Base-by-base conservation (phyloP, 2,329 filamentous ascomycete genomes). In the Xenosphaeropsis pyriputrescens region DNA sequence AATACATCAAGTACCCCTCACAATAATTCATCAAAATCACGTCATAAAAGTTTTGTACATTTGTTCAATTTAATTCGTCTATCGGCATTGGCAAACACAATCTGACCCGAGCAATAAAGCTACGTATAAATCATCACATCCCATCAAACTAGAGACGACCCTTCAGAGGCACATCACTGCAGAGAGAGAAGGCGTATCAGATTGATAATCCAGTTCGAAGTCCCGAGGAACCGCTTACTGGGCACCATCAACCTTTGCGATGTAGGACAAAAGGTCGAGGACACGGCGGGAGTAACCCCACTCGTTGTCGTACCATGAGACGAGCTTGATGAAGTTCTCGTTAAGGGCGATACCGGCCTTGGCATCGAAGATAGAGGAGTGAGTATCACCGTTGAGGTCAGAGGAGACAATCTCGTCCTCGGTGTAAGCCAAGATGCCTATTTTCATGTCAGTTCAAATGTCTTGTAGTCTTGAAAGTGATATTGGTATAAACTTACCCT, bases 311-410 rank as follows among this genome's bases (percentile, higher is more conserved):
- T 93, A 93, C 88, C 88, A 95, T 57, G 78, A 79, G 62, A 95
- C 82, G 46, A 98, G 76, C 83, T 98, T 98, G 75, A 94, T 79
- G 64, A 96, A 96, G 79, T 95, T 88, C 58, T 86, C 67, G 79
- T 96, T 98, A 56, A 98, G 81, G 50, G 88, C 83, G 68, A 98
- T 96, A 75, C 91, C 91, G 45, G 91, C 91, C 82, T 94, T 93
- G 65, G 86, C 88, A 64, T 98, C 91, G 67, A 98, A 95, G 76
- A 96, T 93, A 70, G 88, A 95, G 51, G 88, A 95, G 77, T 78
- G 67, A 62, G 70, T 74, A 73, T 96, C 83, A 65, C 91, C 91
- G 70, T 82, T 91, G 64, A 96, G 62, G 67, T 98, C 91, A 52
- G 72, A 78, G 57, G 88, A 95, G 69, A 98, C 91, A 51, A 98